Evolutionary conservation across 1,139 yeast species (phyloP).

Genomic region (Scheffersomyces lignicola): DNA sequence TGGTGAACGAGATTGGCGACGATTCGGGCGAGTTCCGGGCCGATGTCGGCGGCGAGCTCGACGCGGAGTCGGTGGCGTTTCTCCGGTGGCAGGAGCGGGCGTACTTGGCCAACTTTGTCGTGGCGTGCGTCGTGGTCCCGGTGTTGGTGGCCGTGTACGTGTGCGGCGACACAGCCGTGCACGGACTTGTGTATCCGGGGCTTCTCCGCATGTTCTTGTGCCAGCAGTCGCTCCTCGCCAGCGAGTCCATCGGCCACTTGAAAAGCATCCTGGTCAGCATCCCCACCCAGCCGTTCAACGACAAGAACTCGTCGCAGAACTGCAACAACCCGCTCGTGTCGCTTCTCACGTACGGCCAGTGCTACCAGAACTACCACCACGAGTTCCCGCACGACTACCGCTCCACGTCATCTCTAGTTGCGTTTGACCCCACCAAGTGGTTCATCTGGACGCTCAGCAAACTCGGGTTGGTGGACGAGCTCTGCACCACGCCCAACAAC

Average conservation of each 20-base stretch:
- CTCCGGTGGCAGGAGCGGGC: conserved; percentile 60
- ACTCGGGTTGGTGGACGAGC: conserved; percentile 40
- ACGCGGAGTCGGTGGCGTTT: conserved; percentile 22
- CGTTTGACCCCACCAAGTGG: conserved; percentile 72
- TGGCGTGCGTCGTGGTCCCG: conserved; percentile 54
- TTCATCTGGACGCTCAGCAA: conserved; percentile 40
- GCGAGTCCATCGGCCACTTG: conserved; percentile 63
- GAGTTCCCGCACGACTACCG: conserved; percentile 73
- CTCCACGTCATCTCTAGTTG: conserved; percentile 46
- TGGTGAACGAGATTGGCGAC: conserved; percentile 13
- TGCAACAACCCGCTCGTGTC: conserved; percentile 53
- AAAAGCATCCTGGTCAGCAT: conserved; percentile 41
- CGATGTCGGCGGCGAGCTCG: conserved; percentile 23
- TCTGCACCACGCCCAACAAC: conserved; percentile 44
- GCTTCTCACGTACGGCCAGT: conserved; percentile 63
- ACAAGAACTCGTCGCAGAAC: conserved; percentile 53
- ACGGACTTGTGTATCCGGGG: conserved; percentile 65
- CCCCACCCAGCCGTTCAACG: conserved; percentile 62
- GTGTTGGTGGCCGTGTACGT: conserved; percentile 37
- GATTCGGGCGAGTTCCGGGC: conserved; percentile 17
- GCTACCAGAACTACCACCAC: conserved; percentile 67
- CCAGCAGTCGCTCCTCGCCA: conserved; percentile 57
- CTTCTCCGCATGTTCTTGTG: conserved; percentile 54
- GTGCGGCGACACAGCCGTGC: conserved; percentile 44
- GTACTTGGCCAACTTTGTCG: conserved; percentile 42